Evolutionary conservation across 495 filamentous ascomycete genomes (phyloP).

Genomic region (Trichoderma orchidacearum): DNA sequence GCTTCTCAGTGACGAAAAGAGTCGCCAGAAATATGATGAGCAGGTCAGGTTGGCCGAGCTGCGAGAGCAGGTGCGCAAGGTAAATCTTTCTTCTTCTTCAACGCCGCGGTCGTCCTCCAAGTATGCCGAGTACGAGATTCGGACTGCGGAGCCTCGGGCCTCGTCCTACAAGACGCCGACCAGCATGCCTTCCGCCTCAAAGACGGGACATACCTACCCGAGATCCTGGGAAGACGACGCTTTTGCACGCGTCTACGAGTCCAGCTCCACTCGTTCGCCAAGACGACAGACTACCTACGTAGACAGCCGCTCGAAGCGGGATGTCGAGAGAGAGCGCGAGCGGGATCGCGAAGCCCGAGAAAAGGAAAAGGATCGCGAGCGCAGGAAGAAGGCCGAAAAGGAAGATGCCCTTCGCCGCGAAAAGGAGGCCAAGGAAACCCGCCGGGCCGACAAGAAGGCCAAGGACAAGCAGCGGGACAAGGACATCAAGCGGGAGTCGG

Average conservation of each 20-base stretch:
- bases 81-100: slow-evolving; percentile 23
- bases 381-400: slow-evolving; percentile 4
- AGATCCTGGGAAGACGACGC: slow-evolving; percentile 30
- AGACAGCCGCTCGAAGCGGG: slow-evolving; percentile 23
- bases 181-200: slow-evolving; percentile 12
- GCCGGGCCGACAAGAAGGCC: slow-evolving; percentile 2
- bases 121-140: slow-evolving; percentile 11
- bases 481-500: slow-evolving; percentile 19
- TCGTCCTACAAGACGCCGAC: slow-evolving; percentile 10
- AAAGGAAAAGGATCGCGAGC: slow-evolving; percentile 13
- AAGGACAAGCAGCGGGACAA: slow-evolving; percentile 4
- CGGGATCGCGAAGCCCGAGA: slow-evolving; percentile 12
- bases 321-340: slow-evolving; percentile 18
- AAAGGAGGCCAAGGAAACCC: slow-evolving; percentile 9
- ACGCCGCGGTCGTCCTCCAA: slow-evolving; percentile 12
- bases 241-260: slow-evolving; percentile 15
- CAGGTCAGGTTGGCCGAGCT: slow-evolving; percentile 47
- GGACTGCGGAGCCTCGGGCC: slow-evolving; percentile 16
- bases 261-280: slow-evolving; percentile 15
- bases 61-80: slow-evolving; percentile 12
- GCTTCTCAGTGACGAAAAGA: slow-evolving; percentile 65
- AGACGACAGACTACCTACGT: slow-evolving; percentile 28
- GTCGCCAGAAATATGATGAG: slow-evolving; percentile 64
- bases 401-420: slow-evolving; percentile 12
- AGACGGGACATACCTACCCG: slow-evolving; percentile 15